Evolutionary conservation across 2,329 filamentous ascomycete genomes (phyloP), one percentile per base, ranked within the genome.

Genomic region (Cryphonectria japonica): DNA sequence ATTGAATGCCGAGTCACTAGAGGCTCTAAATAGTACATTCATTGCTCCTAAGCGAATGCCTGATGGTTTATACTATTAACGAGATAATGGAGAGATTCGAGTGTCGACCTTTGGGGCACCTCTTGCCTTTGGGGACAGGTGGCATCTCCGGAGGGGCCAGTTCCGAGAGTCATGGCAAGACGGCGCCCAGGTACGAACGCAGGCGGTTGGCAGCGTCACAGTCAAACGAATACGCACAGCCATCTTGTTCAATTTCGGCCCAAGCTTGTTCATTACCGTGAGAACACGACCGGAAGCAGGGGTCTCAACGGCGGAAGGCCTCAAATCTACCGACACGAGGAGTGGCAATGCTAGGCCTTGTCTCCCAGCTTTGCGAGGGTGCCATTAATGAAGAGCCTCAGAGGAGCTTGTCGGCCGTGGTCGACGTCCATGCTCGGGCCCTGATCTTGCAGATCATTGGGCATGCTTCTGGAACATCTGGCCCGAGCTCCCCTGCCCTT

Each of bases 271-370:
- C 63, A 43, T 52, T 16, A 32, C 32, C 43, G 39, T n/a, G 19
- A 62, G 26, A 11, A 62, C 32, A 22, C 32, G 19, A 32, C 34
- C 60, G 34, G 60, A 63, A 63, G 8, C 37, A 22, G 26, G 61
- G 37, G 60, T 29, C 3, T 65, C 26, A 9, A 9, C 39, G 14
- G 41, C 43, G 26, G 26, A 52, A 34, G 41, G 22, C 29, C 41
- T 16, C 63, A 65, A 65, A 65, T 65, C 43, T 65, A 32, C 63
- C 43, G 43, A 65, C 63, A 65, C 63, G 63, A 65, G 63, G 41
- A 26, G 26, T 16, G 16, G 32, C 7, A 8, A 39, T 9, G 59
- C 34, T 34, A 6, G 8, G 14, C 32, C 16, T 26, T n/a, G 22
- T 11, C 22, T 39, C 59, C 16, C 6, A 39, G 59, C 59, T 34